Evolutionary conservation across 2,329 filamentous ascomycete species (phyloP).

Genomic region (Phialophora chinensis): DNA sequence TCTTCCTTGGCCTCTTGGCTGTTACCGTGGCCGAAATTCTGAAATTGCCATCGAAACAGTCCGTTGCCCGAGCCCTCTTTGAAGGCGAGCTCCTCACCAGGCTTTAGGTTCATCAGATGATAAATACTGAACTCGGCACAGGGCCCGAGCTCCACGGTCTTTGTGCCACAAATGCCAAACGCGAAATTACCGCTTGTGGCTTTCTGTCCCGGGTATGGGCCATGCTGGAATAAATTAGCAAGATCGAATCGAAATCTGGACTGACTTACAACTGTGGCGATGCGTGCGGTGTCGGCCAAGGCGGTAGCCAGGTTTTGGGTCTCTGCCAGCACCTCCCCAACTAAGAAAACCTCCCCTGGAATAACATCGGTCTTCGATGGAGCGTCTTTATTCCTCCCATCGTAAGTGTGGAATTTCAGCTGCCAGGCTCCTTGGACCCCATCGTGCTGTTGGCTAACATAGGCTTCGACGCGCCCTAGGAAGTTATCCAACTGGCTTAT

Average conservation of each 20-base stretch:
- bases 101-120: conserved; percentile 53
- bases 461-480: conserved; percentile 42
- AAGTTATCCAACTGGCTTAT: conserved; percentile 50
- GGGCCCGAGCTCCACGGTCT: conserved; percentile 47
- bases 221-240: conserved; percentile 49
- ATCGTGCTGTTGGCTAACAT: background rate
- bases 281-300: background rate
- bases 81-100: conserved; percentile 38
- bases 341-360: background rate
- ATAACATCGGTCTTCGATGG: background rate
- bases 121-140: conserved; percentile 55
- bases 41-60: conserved; percentile 9
- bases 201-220: conserved; percentile 56
- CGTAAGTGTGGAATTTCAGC: conserved; percentile 50
- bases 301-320: background rate
- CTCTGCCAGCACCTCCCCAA: conserved; percentile 8
- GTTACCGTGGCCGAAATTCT: background rate
- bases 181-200: conserved; percentile 60
- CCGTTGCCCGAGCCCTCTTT: background rate
- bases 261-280: background rate
- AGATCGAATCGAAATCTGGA: background rate
- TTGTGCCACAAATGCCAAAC: conserved; percentile 43
- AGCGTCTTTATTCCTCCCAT: conserved; percentile 2
- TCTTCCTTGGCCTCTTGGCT: background rate
- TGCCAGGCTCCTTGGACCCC: conserved; percentile 60